Base-by-base conservation (phyloP, 495 filamentous ascomycete species). In the Penicillium canescens region DNA sequence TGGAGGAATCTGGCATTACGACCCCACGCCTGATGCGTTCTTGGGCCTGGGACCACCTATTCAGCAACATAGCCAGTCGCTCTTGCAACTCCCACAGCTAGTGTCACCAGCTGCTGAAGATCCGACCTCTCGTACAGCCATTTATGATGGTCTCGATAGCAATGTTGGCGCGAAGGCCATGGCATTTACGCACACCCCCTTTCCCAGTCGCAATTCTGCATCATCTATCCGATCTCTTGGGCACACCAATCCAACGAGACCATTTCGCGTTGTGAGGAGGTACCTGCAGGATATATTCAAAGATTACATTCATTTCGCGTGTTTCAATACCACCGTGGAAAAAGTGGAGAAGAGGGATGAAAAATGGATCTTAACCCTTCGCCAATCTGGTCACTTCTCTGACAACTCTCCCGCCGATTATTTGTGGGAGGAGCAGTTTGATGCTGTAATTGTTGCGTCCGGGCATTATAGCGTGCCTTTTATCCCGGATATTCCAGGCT, bases 391-490 rank as follows among this genome's bases (percentile, higher is more conserved):
- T 2, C 62, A 63, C 16, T 34, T 54, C 2, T 45, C 54, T 12
- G 42, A 49, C 3, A 41, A 39, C 3, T 35, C 52, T 2, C 35
- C 45, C 4, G 49, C 40, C 4, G 66, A 71, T 28, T 62, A 68
- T 55, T 68, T 65, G 68, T 71, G 68, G 65, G 40, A 62, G 20
- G 68, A 71, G 50, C 49, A 60, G 2, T 68, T 66, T 59, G 90
- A 93, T 68, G 90, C 88, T 7, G 82, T 93, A 0, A 76, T 91
- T 3, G 81, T 92, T 14, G 89, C 88, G 2, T 86, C 78, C 21
- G 90, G 90, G 0, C 90, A 95, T 63, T 92, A 90, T 62, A 77
- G 79, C 14, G 80, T 85, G 3, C 84, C 85, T 0, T 82, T 77
- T 50, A 76, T 92, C 10, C 90, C 90, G 0, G 60, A 74, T 3